phyloP scores from a whole-genome alignment of 495 filamentous ascomycete genomes.

The Neurospora cerealis region DNA sequence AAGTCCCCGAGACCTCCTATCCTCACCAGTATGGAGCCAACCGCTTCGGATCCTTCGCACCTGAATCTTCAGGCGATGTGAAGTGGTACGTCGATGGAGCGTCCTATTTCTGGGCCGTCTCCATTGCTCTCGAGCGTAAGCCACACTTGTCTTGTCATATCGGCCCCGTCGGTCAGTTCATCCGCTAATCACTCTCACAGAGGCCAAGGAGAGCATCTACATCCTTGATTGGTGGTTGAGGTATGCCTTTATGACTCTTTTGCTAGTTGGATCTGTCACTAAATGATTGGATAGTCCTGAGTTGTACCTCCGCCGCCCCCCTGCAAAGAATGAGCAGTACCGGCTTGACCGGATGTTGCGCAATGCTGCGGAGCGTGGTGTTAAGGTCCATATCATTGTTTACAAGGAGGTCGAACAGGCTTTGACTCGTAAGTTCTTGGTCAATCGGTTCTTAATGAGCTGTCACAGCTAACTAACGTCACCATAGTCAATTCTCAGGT shows the following conservation, averaged over 20 bases:
- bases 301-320: conserved; percentile 80
- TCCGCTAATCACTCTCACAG: conserved; percentile 23
- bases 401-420: conserved; percentile 92
- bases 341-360: conserved; percentile 83
- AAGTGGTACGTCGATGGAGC: conserved; percentile 96
- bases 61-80: conserved; percentile 76
- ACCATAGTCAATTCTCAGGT: conserved; percentile 56
- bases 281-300: conserved; percentile 45
- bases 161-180: neutral
- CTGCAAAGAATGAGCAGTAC: conserved; percentile 71
- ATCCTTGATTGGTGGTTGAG: conserved; percentile 93
- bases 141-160: neutral
- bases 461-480: neutral
- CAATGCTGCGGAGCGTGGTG: conserved; percentile 78
- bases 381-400: conserved; percentile 81
- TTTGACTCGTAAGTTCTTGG: conserved; percentile 59
- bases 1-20: neutral
- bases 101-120: conserved; percentile 86
- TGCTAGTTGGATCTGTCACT: conserved; percentile 1
- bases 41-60: conserved; percentile 76
- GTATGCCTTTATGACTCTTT: conserved; percentile 2
- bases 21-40: conserved; percentile 38
- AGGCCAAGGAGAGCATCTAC: conserved; percentile 76
- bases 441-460: neutral
- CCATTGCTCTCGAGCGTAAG: conserved; percentile 60